These are phyloP conservation scores for Begonia fuchsioides DNA, from an alignment of 306 rosid genomes.

Conservation along the genomic window DNA sequence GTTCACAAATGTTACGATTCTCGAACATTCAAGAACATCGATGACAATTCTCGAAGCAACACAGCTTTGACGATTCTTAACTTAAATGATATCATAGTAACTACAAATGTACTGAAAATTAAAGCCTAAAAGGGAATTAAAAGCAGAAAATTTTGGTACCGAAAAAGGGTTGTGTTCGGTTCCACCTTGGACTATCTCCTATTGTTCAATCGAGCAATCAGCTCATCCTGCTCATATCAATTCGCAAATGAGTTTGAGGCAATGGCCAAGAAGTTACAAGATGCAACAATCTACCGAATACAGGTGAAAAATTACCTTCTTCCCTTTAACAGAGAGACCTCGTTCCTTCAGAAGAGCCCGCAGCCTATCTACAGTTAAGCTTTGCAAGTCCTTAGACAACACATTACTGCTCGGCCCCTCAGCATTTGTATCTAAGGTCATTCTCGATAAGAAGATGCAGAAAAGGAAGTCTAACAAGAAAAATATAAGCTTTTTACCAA, in stretches of 20 bases:
- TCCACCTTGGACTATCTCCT: background rate
- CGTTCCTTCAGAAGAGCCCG: conserved; percentile 72
- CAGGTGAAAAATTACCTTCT: conserved; percentile 64
- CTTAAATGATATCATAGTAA: no score
- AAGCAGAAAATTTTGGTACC: no score
- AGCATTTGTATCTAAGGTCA: conserved; percentile 12
- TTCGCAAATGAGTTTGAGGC: background rate
- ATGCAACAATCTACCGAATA: background rate
- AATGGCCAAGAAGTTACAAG: background rate
- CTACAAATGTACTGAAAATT: no score
- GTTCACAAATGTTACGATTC: no score
- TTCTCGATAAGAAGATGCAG: background rate
- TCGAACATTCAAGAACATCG: no score
- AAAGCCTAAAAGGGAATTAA: no score
- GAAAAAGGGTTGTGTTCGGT: no score
- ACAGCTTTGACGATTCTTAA: no score
- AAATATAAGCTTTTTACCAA: no score
- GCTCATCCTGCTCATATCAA: conserved; percentile 6
- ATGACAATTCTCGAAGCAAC: no score
- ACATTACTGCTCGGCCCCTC: conserved; percentile 69
- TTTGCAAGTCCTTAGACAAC: conserved; percentile 42
- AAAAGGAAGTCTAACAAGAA: no score
- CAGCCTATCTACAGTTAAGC: conserved; percentile 79
- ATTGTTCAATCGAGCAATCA: conserved; percentile 4
- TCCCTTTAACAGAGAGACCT: conserved; percentile 74